A percentile compares a stretch with the other conserved stretches of the same genome.
Evolutionary conservation across 1,284 basidiomycete species (phyloP).

Genomic region (Thelephora terrestris): DNA sequence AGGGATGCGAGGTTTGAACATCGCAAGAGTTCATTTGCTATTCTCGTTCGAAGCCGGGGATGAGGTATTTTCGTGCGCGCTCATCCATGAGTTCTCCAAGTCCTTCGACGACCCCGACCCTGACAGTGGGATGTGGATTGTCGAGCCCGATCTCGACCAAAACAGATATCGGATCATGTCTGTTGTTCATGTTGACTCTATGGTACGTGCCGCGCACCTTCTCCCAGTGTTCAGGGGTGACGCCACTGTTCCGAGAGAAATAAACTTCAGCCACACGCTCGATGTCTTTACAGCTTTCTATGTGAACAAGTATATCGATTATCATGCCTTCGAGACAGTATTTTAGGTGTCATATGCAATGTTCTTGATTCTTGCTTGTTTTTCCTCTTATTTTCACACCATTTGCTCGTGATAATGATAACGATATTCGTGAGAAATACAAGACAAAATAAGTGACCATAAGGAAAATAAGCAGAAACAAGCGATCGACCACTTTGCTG

Average conservation of each 20-base stretch:
- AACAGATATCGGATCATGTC: background rate
- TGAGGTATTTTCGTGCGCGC: slow-evolving; percentile 10
- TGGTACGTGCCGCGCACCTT: slow-evolving; percentile 11
- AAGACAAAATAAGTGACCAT: too few relatives aligned
- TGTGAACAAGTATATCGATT: slow-evolving; percentile 11
- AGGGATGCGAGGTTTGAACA: slow-evolving; percentile 2
- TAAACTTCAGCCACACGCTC: slow-evolving; percentile 2
- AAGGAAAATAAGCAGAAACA: too few relatives aligned
- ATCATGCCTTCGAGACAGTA: slow-evolving; percentile 7
- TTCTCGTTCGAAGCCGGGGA: slow-evolving; percentile 4
- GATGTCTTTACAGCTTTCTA: slow-evolving; percentile 7
- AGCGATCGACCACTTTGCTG: too few relatives aligned
- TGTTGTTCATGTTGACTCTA: slow-evolving; percentile 8
- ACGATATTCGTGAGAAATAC: too few relatives aligned
- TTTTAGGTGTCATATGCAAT: background rate
- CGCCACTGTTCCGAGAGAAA: background rate
- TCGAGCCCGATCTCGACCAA: slow-evolving; percentile 9
- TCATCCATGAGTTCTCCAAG: slow-evolving; percentile 13
- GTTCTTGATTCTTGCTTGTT: too few relatives aligned
- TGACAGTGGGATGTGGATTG: slow-evolving; percentile 16
- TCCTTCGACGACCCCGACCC: slow-evolving; percentile 10
- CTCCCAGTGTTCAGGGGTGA: slow-evolving; percentile 6
- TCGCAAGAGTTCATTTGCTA: slow-evolving; percentile 9
- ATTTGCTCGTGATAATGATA: too few relatives aligned
- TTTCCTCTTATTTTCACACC: too few relatives aligned